These are phyloP conservation scores for Metarhizium humberi DNA, from an alignment of 2,329 filamentous ascomycete species.

Conservation along the genomic window DNA sequence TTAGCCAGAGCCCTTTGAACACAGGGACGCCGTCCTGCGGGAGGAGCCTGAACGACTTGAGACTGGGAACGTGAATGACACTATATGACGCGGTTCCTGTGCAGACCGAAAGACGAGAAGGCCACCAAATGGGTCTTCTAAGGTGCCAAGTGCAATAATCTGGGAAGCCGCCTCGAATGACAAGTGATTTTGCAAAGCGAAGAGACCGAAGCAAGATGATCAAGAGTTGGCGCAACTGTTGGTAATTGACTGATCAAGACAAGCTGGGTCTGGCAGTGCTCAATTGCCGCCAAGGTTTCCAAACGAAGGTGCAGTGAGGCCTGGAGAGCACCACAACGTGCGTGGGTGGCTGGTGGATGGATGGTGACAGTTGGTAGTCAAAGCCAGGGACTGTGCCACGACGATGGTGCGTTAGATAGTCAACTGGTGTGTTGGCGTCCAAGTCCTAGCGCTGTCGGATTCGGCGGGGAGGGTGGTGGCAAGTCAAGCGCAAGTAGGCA, in stretches of 20 bases:
- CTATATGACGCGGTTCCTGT: not conserved
- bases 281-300: constrained; percentile 1
- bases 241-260: not conserved
- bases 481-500: not conserved
- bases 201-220: not conserved
- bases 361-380: constrained; percentile 1
- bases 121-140: not conserved
- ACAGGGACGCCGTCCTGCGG: not conserved
- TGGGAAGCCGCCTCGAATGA: not conserved
- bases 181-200: not conserved
- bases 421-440: not conserved
- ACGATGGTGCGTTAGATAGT: not conserved
- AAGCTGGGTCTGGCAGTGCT: not conserved
- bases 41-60: not conserved
- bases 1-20: not conserved
- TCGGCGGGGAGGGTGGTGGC: constrained; percentile 2
- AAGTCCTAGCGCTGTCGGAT: not conserved
- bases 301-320: not conserved
- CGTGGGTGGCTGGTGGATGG: constrained; percentile 1
- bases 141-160: not conserved
- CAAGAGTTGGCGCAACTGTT: not conserved
- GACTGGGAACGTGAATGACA: not conserved
- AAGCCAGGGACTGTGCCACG: not conserved
- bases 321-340: not conserved
- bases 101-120: not conserved